Evolutionary conservation across 2,329 filamentous ascomycete genomes (phyloP), one percentile per base, ranked within the genome.

Genomic region (Torrubiella hemipterigena): DNA sequence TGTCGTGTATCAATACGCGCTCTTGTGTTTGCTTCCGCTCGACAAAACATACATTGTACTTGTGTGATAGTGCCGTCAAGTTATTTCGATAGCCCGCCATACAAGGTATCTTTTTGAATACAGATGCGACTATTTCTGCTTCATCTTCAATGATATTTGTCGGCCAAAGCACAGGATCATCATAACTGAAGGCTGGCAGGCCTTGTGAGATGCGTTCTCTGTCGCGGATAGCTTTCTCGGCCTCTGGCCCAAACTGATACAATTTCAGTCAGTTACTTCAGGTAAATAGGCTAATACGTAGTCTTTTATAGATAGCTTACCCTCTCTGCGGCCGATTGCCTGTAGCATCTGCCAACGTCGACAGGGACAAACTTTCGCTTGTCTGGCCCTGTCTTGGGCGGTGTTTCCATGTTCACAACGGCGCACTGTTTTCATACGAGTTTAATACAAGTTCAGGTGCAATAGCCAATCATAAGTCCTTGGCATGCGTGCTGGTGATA

Each of bases 51-150:
- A 69, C 67, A 45, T 77, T 74, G 46, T 66, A 67, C 25, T 50
- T 52, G 39, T 74, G 69, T 1, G 73, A 77, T 10, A 77, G 52
- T 2, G 63, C 65, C 3, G 69, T 73, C 34, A 77, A 52, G 38
- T 76, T 77, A 38, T 68, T 61, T 12, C 73, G 59, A 41, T 54
- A 65, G 12, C 38, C 35, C 24, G 61, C 56, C 12, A 55, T 44
- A 11, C 16, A 8, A 2, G 35, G 35, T 12, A 34, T 7, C n/a
- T 8, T n/a, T 9, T 21, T 14, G 16, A 31, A 26, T 8, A 31
- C 24, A 7, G 35, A 37, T 15, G 17, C 6, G 3, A 11, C 22
- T 6, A 11, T n/a, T 4, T 11, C 10, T 7, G 10, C 28, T 11
- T 36, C 31, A 6, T 31, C 18, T 7, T 30, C 15, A 5, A 16